Base-by-base conservation (phyloP, 2,329 filamentous ascomycete genomes). In the Microdochium nivale region DNA sequence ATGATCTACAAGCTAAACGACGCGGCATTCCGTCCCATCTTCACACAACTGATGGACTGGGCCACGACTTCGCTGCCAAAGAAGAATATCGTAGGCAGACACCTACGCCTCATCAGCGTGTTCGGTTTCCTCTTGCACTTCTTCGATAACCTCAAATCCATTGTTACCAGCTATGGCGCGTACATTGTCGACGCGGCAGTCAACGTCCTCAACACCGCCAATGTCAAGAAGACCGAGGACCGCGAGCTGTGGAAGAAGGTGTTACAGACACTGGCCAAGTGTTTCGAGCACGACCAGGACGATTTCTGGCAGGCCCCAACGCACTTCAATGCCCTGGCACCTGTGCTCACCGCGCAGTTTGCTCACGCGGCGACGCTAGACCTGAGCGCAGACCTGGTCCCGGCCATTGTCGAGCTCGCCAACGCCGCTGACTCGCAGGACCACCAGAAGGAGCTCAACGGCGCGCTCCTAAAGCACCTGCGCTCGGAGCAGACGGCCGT, bases 1-100 rank as follows among this genome's bases (percentile, higher is more conserved):
- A 94, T 96, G 84, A 87, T 96, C 51, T 90, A 95, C 74, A 97
- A 97, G 75, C 80, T 99, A 55, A 97, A 96, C 70, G 94, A 99
- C 65, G 85, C 87, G 1, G 83, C 87, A 0, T 99, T 99, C 81
- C 80, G 91, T 13, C 95, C 94, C 1, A 83, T 99, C 56, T 99
- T 97, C 72, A 79, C 84, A 16, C 82, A 86, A 57, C 73, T 96
- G n/a, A 77, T 95, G 47, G 89, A 95, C 52, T 96, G 91, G 87
- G 80, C 87, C 1, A 76, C 74, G 19, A 71, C 74, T 2, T 77
- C 76, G 0, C 68, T 87, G 46, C 70, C 84, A 19, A 83, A 84
- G 70, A 79, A 77, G 54, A 84, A 90, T 60, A 65, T 65, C 14
- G 59, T 70, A 24, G 84, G 83, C 50, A 78, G 75, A 55, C 68